A percentile compares a stretch with the other conserved stretches of the same genome.
phyloP scores from a whole-genome alignment of 1,284 basidiomycete genomes.

The Tylopilus sp. region DNA sequence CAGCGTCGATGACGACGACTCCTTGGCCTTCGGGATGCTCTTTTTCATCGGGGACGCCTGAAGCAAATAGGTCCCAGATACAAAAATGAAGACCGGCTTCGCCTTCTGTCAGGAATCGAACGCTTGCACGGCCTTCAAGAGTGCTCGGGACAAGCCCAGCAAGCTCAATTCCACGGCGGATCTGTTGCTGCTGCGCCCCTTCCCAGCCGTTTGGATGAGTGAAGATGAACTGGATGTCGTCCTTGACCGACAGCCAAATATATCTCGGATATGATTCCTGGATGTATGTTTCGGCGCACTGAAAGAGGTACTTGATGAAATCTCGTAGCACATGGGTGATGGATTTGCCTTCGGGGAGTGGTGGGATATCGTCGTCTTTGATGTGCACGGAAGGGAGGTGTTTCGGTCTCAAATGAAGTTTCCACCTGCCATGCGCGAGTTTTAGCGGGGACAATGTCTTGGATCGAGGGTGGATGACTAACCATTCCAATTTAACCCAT shows the following conservation, averaged over 20 bases:
- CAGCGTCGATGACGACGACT: slow-evolving; percentile 27
- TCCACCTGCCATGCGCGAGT: too few species aligned
- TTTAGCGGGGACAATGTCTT: slow-evolving; percentile 7
- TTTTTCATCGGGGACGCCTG: slow-evolving; percentile 24
- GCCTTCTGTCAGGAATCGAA: slow-evolving; percentile 60
- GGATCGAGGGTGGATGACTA: slow-evolving; percentile 6
- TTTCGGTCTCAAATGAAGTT: slow-evolving; percentile 52
- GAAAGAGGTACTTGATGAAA: slow-evolving; percentile 59
- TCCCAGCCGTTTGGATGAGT: slow-evolving; percentile 57
- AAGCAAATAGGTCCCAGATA: slow-evolving; percentile 47
- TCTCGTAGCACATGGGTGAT: slow-evolving; percentile 59
- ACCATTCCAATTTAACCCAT: slow-evolving; percentile 55
- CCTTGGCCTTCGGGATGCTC: slow-evolving; percentile 43
- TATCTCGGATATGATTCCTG: slow-evolving; percentile 57
- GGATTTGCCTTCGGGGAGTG: slow-evolving; percentile 57
- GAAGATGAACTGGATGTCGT: slow-evolving; percentile 47
- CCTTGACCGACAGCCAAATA: slow-evolving; percentile 46
- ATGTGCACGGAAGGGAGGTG: slow-evolving; percentile 37
- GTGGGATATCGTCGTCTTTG: slow-evolving; percentile 45
- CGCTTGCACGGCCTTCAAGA: slow-evolving; percentile 35
- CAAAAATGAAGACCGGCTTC: slow-evolving; percentile 62
- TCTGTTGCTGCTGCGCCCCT: slow-evolving; percentile 48
- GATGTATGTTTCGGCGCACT: slow-evolving; percentile 58
- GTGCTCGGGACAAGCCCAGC: slow-evolving; percentile 41
- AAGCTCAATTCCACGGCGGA: slow-evolving; percentile 46